These are phyloP conservation scores for Neurospora tetraspora DNA, from an alignment of 495 filamentous ascomycete genomes.

Conservation along the genomic window DNA sequence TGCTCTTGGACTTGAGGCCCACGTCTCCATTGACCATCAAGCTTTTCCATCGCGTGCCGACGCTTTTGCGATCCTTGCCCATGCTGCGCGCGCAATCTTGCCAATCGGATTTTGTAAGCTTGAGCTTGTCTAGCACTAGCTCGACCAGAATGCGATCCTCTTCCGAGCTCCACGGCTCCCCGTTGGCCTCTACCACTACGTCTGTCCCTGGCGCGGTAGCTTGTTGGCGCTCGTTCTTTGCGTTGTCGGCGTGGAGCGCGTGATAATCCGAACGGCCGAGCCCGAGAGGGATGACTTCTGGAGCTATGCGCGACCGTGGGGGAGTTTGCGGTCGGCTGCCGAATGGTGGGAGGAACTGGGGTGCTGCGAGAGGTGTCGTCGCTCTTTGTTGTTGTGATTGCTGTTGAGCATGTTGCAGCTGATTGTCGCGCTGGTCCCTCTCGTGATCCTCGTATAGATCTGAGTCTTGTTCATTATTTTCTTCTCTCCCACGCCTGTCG, in stretches of 20 bases:
- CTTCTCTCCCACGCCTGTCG: slow-evolving; percentile 41
- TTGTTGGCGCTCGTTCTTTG: slow-evolving; percentile 19
- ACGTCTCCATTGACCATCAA: slow-evolving; percentile 53
- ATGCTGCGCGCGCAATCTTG: slow-evolving; percentile 65
- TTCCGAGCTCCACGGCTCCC: slow-evolving; percentile 49
- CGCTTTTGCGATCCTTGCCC: slow-evolving; percentile 53
- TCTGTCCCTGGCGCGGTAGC: slow-evolving; percentile 20
- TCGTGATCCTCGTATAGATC: slow-evolving; percentile 12
- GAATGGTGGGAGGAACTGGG: slow-evolving; percentile 13
- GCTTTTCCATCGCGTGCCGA: slow-evolving; percentile 62
- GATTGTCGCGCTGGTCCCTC: slow-evolving; percentile 13
- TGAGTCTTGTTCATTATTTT: slow-evolving; percentile 23
- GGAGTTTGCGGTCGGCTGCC: slow-evolving; percentile 47
- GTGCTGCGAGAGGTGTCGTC: slow-evolving; percentile 4
- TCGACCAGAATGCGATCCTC: slow-evolving; percentile 65
- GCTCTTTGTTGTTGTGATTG: neutral
- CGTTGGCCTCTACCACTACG: slow-evolving; percentile 34
- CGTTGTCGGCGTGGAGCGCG: slow-evolving; percentile 29
- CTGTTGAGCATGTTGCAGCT: neutral
- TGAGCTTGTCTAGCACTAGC: slow-evolving; percentile 65
- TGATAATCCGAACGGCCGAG: slow-evolving; percentile 57
- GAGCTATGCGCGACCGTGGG: slow-evolving; percentile 54
- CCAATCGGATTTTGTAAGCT: slow-evolving; percentile 64
- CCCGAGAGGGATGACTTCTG: slow-evolving; percentile 58
- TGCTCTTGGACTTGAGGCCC: slow-evolving; percentile 37